phyloP scores from a whole-genome alignment of 768 basidiomycete genomes.

The Asterophora lycoperdoides region DNA sequence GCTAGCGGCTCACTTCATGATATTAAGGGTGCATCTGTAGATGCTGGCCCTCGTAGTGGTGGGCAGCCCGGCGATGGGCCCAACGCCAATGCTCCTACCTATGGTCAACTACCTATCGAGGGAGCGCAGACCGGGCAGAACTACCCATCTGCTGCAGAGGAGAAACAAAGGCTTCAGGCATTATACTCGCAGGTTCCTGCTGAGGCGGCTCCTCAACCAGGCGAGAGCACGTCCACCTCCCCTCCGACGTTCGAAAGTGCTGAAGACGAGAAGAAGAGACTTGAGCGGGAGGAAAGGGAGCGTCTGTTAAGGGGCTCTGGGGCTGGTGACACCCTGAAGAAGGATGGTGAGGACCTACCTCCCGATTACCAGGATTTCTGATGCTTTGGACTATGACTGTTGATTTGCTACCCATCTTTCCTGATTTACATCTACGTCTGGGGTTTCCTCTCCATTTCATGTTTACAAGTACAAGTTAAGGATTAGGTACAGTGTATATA shows the following conservation, averaged over 20 bases:
- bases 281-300: conserved; percentile 67
- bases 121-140: conserved; percentile 21
- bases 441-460: conserved; percentile 1
- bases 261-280: conserved; percentile 59
- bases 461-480: conserved; percentile 8
- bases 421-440: neutral
- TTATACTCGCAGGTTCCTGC: conserved; percentile 30
- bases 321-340: conserved; percentile 15
- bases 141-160: conserved; percentile 56
- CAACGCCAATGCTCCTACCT: conserved; percentile 22
- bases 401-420: neutral
- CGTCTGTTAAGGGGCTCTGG: conserved; percentile 31
- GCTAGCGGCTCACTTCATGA: conserved; percentile 60
- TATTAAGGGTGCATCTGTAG: conserved; percentile 35
- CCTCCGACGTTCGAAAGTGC: conserved; percentile 38
- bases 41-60: conserved; percentile 32
- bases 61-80: conserved; percentile 20
- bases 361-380: conserved; percentile 40
- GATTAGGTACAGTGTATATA: conserved; percentile 11
- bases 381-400: conserved; percentile 1
- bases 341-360: conserved; percentile 41
- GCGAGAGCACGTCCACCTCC: conserved; percentile 16
- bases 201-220: conserved; percentile 6
- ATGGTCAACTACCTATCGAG: conserved; percentile 25
- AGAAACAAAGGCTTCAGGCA: conserved; percentile 55